A percentile compares a stretch with the other conserved stretches of the same genome.
phyloP scores from a whole-genome alignment of 768 basidiomycete genomes.

The Amylocystis lapponica region DNA sequence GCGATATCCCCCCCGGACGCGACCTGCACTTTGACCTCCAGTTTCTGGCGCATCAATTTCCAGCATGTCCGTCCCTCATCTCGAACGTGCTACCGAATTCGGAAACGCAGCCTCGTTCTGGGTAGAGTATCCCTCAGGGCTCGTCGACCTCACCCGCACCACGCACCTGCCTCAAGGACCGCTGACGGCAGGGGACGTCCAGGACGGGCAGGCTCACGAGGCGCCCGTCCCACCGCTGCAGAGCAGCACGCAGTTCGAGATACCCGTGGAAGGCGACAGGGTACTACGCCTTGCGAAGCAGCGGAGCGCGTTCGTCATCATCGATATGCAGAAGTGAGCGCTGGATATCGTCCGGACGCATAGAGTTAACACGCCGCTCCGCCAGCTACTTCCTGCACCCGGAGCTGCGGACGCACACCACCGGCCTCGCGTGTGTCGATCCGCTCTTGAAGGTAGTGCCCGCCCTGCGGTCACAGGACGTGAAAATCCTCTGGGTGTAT shows the following conservation, averaged over 20 bases:
- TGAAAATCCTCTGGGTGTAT: constrained; percentile 63
- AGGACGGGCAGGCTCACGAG: constrained; percentile 2
- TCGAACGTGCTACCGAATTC: constrained; percentile 51
- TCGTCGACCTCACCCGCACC: constrained; percentile 55
- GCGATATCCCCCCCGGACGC: too few relatives aligned
- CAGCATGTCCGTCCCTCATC: too few relatives aligned
- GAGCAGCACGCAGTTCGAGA: constrained; percentile 40
- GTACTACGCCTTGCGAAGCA: constrained; percentile 44
- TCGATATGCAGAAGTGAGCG: constrained; percentile 71
- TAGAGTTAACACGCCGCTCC: background rate
- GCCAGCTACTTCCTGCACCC: constrained; percentile 61
- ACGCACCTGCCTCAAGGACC: constrained; percentile 26
- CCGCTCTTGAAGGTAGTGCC: constrained; percentile 46
- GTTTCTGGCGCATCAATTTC: too few relatives aligned
- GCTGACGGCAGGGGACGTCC: constrained; percentile 3
- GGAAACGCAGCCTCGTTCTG: constrained; percentile 53
- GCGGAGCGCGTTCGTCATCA: constrained; percentile 51
- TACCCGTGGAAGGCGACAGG: constrained; percentile 48
- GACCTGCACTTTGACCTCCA: too few relatives aligned
- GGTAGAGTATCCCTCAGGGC: constrained; percentile 64
- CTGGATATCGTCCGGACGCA: background rate
- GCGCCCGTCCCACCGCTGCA: constrained; percentile 24
- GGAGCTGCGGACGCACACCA: constrained; percentile 47
- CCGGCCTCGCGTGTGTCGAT: constrained; percentile 52
- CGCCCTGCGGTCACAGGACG: constrained; percentile 40